Base-by-base conservation (phyloP, 148 eudicot species). In the Rhododendron ovatum region DNA sequence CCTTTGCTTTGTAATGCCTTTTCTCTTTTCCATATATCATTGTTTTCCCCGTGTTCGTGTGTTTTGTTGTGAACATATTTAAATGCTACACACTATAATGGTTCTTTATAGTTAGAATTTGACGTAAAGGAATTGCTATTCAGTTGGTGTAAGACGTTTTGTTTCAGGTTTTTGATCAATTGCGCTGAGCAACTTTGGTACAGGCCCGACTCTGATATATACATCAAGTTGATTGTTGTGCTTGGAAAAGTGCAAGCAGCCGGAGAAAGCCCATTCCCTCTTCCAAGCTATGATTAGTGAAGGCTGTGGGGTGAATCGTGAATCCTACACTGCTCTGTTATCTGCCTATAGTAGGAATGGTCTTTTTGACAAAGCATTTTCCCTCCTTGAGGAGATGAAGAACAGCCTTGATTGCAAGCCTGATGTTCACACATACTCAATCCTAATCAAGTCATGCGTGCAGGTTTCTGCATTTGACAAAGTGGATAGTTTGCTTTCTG, bases 231-330 rank as follows among this genome's bases (percentile, higher is more conserved):
- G 63, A 95, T 96, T 80, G 96, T 93, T 84, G 93, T 96, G 97
- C 98, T 96, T 84, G 99, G 99, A 83, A 96, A 96, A 89, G n/a
- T 95, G 98, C 88, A 95, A 93, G 92, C 95, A 95, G 89, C 97
- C 99, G 10, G 91, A 93, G 85, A 94, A 91, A 82, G 99, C 99
- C 26, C 91, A 87, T 74, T 89, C 88, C 61, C 83, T 96, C 35
- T 96, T 95, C 88, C 92, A 92, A 81, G 91, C 85, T 71, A 95
- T 96, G 98, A 83, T 90, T 83, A 96, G 93, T n/a, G 98, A 95
- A 89, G 98, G 99, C 30, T 95, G 97, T 87, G 77, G 75, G 30
- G 86, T 90, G 78, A 91, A 90, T 80, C 92, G 77, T 81, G 99
- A 93, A 90, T 90, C 94, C 7, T 96, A 91, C 90, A 96, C 99